Base-by-base conservation (phyloP, 768 basidiomycete genomes). In the Hemileccinum impolitum region DNA sequence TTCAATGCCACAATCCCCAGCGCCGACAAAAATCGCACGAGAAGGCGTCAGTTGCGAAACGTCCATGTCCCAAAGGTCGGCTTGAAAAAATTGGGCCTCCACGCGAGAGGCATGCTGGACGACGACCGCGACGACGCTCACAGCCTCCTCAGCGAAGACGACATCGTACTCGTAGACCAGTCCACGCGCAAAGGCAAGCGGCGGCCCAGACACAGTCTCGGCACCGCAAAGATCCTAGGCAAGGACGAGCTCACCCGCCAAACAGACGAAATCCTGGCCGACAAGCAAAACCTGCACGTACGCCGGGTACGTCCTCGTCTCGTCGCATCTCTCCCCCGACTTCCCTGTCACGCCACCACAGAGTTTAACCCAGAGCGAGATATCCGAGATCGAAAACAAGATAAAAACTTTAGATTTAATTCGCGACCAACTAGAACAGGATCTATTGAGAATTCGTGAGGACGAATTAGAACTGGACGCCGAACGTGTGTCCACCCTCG, bases 391-490 rank as follows among this genome's bases (percentile, higher is more conserved):
- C 18, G 85, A 90, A 21, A 77, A 80, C 55, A 97, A 96, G 75
- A 97, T 98, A 42, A 82, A 84, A 43, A 82, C 85, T 5, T 70
- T 98, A 31, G 91, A 94, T 57, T 76, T 71, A 14, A 90, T 97
- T 48, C 76, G 93, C 46, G 75, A 79, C 9, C 86, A 85, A 55
- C 73, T 98, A 21, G 90, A 94, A 61, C 76, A 83, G 37, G 86
- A 91, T 61, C 73, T 99, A 7, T 70, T 98, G 28, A 88, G 81
- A 63, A 65, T 97, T 39, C 90, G 94, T 49, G 95, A 99, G 64
- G 95, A 98, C 57, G 94, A 96, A 53, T 73, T 99, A 19, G 95
- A 97, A 62, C 72, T 99, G n/a, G 92, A 96, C 60, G 95, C 96
- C 52, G 95, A 99, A 71, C 68, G 93, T 94, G 60, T 60, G 90